A percentile compares a stretch with the other conserved stretches of the same genome.
phyloP scores from a whole-genome alignment of 2,329 filamentous ascomycete species.

The Lizonia empirigonia region DNA sequence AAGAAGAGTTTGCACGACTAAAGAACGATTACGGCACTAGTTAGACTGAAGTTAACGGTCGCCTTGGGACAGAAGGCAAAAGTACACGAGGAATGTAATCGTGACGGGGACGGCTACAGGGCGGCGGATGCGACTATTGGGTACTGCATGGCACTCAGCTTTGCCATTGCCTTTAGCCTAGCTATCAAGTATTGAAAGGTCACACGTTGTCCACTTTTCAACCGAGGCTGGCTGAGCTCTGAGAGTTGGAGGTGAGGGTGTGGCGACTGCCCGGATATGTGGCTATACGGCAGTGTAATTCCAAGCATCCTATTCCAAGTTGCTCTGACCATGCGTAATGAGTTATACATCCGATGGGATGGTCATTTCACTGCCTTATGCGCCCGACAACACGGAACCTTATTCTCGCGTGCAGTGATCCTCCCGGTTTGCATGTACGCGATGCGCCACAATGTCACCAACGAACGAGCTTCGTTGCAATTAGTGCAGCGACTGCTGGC shows the following conservation, averaged over 20 bases:
- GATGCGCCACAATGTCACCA: constrained; percentile 5
- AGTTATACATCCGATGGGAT: background rate
- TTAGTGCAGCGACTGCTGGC: background rate
- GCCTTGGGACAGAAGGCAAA: constrained; percentile 1
- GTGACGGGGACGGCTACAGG: constrained; percentile 5
- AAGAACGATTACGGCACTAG: constrained; percentile 11
- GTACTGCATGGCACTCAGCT: background rate
- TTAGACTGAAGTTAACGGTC: constrained; percentile 3
- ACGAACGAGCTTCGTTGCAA: background rate
- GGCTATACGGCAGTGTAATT: background rate
- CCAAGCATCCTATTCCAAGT: background rate
- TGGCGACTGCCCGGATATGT: background rate
- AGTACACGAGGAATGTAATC: constrained; percentile 9
- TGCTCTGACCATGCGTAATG: constrained; percentile 1
- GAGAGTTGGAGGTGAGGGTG: background rate
- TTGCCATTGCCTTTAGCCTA: constrained; percentile 7
- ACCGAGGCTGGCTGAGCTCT: background rate
- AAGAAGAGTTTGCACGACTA: constrained; percentile 13
- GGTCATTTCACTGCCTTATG: background rate
- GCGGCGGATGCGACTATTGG: constrained; percentile 1
- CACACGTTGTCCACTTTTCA: constrained; percentile 2
- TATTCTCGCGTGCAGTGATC: constrained; percentile 5
- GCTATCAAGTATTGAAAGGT: background rate
- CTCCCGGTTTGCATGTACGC: constrained; percentile 6
- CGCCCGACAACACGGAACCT: background rate